Evolutionary conservation across 176 grass and related monocot genomes (phyloP).

Genomic region (Cocos nucifera): DNA sequence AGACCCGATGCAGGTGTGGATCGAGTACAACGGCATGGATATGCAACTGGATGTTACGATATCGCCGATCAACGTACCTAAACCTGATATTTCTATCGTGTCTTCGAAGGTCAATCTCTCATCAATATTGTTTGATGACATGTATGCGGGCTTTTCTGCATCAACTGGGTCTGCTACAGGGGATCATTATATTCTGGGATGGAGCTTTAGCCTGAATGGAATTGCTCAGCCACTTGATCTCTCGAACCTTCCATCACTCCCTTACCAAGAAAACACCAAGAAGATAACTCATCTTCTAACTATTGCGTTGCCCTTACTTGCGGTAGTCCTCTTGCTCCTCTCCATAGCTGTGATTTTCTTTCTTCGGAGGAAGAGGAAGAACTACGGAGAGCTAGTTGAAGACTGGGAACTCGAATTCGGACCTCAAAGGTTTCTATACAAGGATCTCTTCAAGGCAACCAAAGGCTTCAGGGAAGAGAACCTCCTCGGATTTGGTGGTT

Average conservation of each 20-base stretch:
- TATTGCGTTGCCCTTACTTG: background rate
- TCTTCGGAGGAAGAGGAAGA: slow-evolving; percentile 13
- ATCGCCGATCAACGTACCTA: slow-evolving; percentile 5
- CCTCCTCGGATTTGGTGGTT: slow-evolving; percentile 53
- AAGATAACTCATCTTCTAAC: background rate
- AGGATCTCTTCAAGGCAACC: slow-evolving; percentile 42
- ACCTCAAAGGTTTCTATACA: slow-evolving; percentile 57
- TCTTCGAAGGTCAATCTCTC: slow-evolving; percentile 28
- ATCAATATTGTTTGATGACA: slow-evolving; percentile 8
- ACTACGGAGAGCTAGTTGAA: slow-evolving; percentile 43
- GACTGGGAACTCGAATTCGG: slow-evolving; percentile 59
- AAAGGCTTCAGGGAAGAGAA: slow-evolving; percentile 38
- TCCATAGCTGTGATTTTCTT: background rate
- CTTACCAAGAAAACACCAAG: slow-evolving; percentile 6
- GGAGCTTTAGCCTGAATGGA: slow-evolving; percentile 56
- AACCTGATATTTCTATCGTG: slow-evolving; percentile 29
- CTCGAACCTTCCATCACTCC: slow-evolving; percentile 36
- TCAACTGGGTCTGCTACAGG: slow-evolving; percentile 48
- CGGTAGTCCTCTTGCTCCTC: slow-evolving; percentile 7
- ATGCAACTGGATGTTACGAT: slow-evolving; percentile 37
- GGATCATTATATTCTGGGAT: slow-evolving; percentile 54
- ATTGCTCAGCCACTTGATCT: slow-evolving; percentile 34
- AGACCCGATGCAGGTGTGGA: slow-evolving; percentile 34
- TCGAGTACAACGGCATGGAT: slow-evolving; percentile 41
- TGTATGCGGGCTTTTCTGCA: slow-evolving; percentile 55